Conservation (phyloP, 345 rosid genomes). For the Litchi chinensis region DNA sequence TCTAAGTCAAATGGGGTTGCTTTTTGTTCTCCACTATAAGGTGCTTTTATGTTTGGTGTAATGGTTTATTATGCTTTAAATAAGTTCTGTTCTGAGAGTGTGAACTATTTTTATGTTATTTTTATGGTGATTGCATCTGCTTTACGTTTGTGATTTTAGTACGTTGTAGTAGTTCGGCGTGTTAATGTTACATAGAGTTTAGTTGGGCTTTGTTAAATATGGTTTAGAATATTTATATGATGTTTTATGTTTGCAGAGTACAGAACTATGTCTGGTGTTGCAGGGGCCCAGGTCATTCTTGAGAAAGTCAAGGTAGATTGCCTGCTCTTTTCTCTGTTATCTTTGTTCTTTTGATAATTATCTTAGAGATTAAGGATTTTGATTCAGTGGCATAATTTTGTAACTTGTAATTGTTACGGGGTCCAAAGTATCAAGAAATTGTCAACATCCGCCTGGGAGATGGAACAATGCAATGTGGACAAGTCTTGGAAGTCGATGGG, state of each 20-base stretch:
- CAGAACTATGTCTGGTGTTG: conserved; percentile 96
- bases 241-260: conserved; percentile 56
- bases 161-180: not conserved
- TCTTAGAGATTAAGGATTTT: not conserved
- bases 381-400: not conserved
- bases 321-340: not conserved
- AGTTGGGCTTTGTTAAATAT: not conserved
- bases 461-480: conserved; percentile 94
- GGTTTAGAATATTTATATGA: not conserved
- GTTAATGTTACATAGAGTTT: not conserved
- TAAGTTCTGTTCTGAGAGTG: not conserved
- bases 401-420: conserved; percentile 40
- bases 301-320: conserved; percentile 83
- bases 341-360: conserved; percentile 1
- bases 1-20: not conserved
- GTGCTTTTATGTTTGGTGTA: not conserved
- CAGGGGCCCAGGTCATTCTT: conserved; percentile 92
- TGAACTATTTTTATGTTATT: not conserved
- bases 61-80: too few species aligned
- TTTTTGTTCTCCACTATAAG: not conserved
- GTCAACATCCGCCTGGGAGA: conserved; percentile 93
- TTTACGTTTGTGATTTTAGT: not conserved
- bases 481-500: conserved; percentile 96
- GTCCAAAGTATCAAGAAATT: conserved; percentile 96
- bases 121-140: not conserved